Evolutionary conservation across 176 grass and related monocot genomes (phyloP), one percentile per base, ranked within the genome.

Genomic region (Oryza australiensis): DNA sequence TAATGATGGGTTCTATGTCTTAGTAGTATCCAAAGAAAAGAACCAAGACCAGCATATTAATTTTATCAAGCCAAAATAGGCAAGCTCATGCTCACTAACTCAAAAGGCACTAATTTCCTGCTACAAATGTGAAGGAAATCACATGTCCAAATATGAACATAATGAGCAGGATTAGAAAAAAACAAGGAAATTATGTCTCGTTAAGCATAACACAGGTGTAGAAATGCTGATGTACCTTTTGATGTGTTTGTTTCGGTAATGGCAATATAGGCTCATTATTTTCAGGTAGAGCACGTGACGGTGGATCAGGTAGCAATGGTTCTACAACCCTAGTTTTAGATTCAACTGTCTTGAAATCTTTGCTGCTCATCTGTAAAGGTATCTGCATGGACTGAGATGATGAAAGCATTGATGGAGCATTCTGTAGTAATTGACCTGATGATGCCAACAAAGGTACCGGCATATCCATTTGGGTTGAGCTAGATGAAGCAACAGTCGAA

Each of bases 191-290:
- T 12, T 43, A 59, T 72, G 18, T 18, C 41, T 65, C n/a, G 26
- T 12, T 15, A 76, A 68, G 43, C 59, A 69, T 3, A 34, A 77
- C 9, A 43, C 35, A 78, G 30, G 9, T 64, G 49, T 9, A 73
- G 28, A 57, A 75, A 72, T 51, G 63, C 1, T 7, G 78, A 18
- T 33, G 76, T 82, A 93, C 91, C 90, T 79, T 89, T 48, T 91
- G 94, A 66, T 74, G 59, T 73, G 72, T 70, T 35, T 90, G 84
- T 77, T 85, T 89, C 5, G 94, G 94, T 60, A 91, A 85, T 80
- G 94, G 94, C n/a, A 97, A 71, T 87, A 93, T 94, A 30, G 94
- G 90, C 41, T 90, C 90, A 66, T 82, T 93, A 66, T 80, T 73
- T 82, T 96, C 94, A 68, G 76, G 74, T 37, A 85, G 27, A 64